A percentile compares a stretch with the other conserved stretches of the same genome.
Evolutionary conservation across 2,329 filamentous ascomycete species (phyloP).

Genomic region (Botrytis aclada): DNA sequence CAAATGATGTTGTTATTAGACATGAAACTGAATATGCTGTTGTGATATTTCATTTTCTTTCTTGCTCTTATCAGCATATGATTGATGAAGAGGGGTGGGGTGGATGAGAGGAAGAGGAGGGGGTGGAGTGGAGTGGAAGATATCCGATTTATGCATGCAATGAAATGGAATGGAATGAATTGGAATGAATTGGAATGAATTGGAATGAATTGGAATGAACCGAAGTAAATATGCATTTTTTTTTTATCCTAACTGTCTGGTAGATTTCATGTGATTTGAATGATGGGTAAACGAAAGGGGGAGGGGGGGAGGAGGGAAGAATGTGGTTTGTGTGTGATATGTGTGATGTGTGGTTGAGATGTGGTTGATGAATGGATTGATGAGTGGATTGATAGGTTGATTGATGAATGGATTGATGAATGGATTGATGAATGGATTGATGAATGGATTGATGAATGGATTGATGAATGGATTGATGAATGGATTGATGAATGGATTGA

Average conservation of each 20-base stretch:
- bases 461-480: no score
- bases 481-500: no score
- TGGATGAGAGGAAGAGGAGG: no score
- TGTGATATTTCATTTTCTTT: background rate
- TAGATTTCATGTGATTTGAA: background rate
- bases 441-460: no score
- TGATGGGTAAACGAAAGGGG: background rate
- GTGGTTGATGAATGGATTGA: no score
- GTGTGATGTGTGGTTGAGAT: no score
- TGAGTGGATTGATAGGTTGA: fast-evolving
- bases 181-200: background rate
- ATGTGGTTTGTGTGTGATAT: no score
- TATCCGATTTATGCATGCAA: constrained; percentile 5
- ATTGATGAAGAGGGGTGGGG: background rate
- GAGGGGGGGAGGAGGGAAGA: no score
- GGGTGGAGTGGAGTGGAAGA: background rate
- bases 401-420: no score
- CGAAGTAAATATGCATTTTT: no score
- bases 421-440: no score
- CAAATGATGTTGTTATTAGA: constrained; percentile 2
- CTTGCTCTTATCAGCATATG: constrained; percentile 5
- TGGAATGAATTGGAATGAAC: background rate
- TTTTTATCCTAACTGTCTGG: no score
- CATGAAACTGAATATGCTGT: constrained; percentile 8
- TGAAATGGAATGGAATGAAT: background rate